phyloP scores from a whole-genome alignment of 257 asterid species.

The Paulownia fortunei region DNA sequence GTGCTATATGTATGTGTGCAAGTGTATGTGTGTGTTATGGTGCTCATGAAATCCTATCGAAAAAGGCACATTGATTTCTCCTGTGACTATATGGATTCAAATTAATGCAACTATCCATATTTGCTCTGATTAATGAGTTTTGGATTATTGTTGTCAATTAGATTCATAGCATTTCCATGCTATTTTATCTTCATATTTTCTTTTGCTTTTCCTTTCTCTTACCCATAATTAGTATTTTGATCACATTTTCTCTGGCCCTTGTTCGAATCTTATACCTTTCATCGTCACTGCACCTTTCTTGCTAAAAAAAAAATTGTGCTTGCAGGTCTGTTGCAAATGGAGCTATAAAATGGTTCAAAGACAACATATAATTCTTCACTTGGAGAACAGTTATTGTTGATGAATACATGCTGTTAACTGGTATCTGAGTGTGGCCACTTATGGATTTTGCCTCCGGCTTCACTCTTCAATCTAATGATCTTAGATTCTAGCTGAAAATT shows the following conservation, averaged over 20 bases:
- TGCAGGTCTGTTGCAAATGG: constrained; percentile 78
- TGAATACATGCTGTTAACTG: constrained; percentile 10
- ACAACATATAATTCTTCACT: constrained; percentile 52
- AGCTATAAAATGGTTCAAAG: constrained; percentile 79
- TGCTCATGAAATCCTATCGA: background rate
- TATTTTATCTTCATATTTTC: background rate
- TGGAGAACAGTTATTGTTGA: background rate
- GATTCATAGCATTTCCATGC: background rate
- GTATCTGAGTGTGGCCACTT: constrained; percentile 2
- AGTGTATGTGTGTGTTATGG: background rate
- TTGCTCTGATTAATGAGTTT: background rate
- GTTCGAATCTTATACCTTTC: background rate
- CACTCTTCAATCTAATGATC: constrained; percentile 10
- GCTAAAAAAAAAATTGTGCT: constrained; percentile 15
- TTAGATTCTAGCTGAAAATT: constrained; percentile 32
- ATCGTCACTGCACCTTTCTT: background rate
- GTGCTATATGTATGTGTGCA: background rate
- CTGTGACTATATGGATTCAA: background rate
- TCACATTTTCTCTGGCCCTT: background rate
- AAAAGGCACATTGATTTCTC: background rate
- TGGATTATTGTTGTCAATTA: background rate
- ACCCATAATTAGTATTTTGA: background rate
- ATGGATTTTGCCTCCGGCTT: constrained; percentile 19
- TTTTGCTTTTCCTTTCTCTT: background rate
- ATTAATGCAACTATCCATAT: background rate